These are phyloP conservation scores for Lipomyces sp. DNA, from an alignment of 805 yeast genomes.

Conservation along the genomic window DNA sequence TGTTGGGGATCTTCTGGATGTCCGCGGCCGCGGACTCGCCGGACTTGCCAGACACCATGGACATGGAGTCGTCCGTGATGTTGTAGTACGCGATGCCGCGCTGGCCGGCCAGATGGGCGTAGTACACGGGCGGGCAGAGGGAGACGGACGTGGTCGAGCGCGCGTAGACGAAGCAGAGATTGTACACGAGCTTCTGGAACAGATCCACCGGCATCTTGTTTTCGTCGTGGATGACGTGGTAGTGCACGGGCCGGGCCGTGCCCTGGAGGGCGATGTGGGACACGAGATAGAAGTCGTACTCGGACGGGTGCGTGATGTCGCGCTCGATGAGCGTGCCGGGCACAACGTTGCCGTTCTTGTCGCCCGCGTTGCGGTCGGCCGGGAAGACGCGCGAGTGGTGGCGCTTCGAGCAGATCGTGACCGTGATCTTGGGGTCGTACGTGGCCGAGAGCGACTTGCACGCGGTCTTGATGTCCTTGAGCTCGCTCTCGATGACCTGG, in stretches of 20 bases:
- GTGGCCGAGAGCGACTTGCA: conserved; percentile 8
- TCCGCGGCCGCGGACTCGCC: conserved; percentile 5
- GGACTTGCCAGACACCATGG: conserved; percentile 5
- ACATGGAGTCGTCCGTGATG: conserved; percentile 7
- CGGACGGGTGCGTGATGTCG: conserved; percentile 36
- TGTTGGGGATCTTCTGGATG: too few relatives aligned
- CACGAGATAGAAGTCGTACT: conserved; percentile 37
- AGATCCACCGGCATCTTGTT: conserved; percentile 30
- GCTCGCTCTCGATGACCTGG: conserved; percentile 35
- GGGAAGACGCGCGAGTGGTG: conserved; percentile 38
- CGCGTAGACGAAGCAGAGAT: conserved; percentile 36
- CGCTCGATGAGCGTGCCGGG: conserved; percentile 39
- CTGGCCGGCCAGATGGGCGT: conserved; percentile 37
- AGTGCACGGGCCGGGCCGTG: conserved; percentile 40
- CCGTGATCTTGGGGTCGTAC: conserved; percentile 35
- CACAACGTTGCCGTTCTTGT: conserved; percentile 31
- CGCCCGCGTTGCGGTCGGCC: conserved; percentile 22
- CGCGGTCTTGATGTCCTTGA: conserved; percentile 31
- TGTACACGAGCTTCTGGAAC: conserved; percentile 32
- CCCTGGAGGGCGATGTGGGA: conserved; percentile 40
- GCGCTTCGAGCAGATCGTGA: conserved; percentile 33
- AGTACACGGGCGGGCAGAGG: conserved; percentile 39
- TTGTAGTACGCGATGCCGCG: conserved; percentile 37
- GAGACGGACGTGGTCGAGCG: conserved; percentile 39
- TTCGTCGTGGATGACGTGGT: conserved; percentile 38